Conservation (phyloP, 2,329 filamentous ascomycete genomes). For the Colletotrichum siamense region DNA sequence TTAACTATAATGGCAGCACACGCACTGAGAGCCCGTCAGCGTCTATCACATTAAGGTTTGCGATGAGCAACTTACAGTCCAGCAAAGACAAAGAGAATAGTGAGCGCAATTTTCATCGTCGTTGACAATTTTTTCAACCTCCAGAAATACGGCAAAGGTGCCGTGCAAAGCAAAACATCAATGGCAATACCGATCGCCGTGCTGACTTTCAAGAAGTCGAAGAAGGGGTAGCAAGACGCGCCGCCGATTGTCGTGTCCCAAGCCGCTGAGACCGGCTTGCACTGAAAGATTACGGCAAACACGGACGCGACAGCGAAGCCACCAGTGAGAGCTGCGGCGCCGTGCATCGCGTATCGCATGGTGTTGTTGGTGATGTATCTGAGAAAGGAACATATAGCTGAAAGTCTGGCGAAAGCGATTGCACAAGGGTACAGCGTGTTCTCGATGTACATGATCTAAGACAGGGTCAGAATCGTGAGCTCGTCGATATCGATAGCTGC, state of each 20-base stretch:
- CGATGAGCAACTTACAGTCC: conserved; percentile 29
- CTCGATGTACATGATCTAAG: conserved; percentile 8
- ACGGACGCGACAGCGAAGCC: neutral
- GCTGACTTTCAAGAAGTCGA: conserved; percentile 31
- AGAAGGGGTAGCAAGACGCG: conserved; percentile 29
- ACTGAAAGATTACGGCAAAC: conserved; percentile 10
- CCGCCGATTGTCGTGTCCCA: conserved; percentile 29
- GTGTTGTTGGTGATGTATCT: neutral
- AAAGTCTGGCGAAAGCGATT: conserved; percentile 2
- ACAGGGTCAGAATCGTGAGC: no score
- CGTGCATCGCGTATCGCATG: neutral
- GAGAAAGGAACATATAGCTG: conserved; percentile 1
- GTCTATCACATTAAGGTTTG: neutral
- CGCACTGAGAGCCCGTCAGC: conserved; percentile 24
- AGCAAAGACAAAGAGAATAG: conserved; percentile 30
- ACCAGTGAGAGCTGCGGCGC: neutral
- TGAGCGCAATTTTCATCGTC: conserved; percentile 30
- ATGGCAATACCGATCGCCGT: conserved; percentile 32
- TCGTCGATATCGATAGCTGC: no score
- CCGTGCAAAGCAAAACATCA: conserved; percentile 32
- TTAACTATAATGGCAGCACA: conserved; percentile 30
- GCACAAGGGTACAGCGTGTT: conserved; percentile 11
- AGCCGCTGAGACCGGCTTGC: conserved; percentile 21
- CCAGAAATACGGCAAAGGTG: conserved; percentile 35
- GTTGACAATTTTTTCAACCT: conserved; percentile 26